phyloP scores from a whole-genome alignment of 1,284 basidiomycete genomes.

The Porogramme epimiltina region DNA sequence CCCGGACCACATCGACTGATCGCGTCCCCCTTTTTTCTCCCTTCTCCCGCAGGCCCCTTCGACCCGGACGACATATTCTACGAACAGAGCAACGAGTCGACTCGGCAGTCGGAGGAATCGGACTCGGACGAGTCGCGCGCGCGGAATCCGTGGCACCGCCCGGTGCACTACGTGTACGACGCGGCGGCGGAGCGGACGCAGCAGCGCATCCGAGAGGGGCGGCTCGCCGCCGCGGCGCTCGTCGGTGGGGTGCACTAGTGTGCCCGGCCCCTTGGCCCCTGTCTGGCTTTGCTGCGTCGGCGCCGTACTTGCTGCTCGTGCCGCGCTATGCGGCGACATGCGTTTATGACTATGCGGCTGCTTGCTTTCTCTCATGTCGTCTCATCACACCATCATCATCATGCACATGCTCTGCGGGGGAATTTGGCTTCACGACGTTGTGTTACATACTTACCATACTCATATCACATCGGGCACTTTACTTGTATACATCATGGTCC shows the following conservation, averaged over 20 bases:
- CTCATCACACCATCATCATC: neutral
- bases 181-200: constrained; percentile 76
- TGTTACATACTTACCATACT: constrained; percentile 20
- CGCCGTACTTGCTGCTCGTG: too few species aligned
- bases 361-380: neutral
- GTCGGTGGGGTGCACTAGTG: constrained; percentile 42
- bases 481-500: neutral
- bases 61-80: constrained; percentile 49
- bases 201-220: constrained; percentile 54
- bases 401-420: constrained; percentile 4
- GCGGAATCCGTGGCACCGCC: constrained; percentile 38
- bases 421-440: constrained; percentile 17
- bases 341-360: constrained; percentile 2
- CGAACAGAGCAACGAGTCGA: constrained; percentile 33
- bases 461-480: neutral
- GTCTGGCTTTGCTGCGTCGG: neutral
- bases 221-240: constrained; percentile 30
- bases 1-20: neutral
- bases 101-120: constrained; percentile 36
- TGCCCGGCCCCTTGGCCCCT: neutral
- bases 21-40: too few species aligned
- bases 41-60: constrained; percentile 39
- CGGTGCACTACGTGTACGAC: constrained; percentile 76
- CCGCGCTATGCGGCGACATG: neutral
- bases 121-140: constrained; percentile 38